Conservation (phyloP, 257 asterid species). For the Salvia hispanica region DNA sequence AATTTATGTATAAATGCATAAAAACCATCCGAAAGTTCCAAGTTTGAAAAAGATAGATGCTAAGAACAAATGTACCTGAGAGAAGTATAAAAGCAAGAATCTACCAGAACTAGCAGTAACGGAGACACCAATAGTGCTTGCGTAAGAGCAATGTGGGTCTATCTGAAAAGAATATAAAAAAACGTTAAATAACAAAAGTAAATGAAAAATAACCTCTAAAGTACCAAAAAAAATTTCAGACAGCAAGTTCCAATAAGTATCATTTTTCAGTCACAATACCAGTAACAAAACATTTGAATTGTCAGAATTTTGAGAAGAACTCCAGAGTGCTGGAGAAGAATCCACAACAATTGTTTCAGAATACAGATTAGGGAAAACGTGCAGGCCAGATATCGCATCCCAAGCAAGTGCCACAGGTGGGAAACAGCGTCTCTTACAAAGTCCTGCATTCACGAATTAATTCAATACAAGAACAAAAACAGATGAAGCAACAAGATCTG, state of each 20-base stretch:
- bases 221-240: conserved; percentile 16
- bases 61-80: conserved; percentile 57
- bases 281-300: conserved; percentile 68
- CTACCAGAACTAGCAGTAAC: conserved; percentile 73
- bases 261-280: conserved; percentile 47
- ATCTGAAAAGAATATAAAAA: conserved; percentile 57
- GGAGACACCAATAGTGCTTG: conserved; percentile 60
- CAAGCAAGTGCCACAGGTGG: conserved; percentile 98
- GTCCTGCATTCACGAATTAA: conserved; percentile 55
- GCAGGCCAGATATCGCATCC: conserved; percentile 93
- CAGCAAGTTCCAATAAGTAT: conserved; percentile 20
- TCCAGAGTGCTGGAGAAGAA: conserved; percentile 90
- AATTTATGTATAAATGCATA: conserved; percentile 1
- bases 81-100: conserved; percentile 79
- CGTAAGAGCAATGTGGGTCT: conserved; percentile 98
- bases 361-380: conserved; percentile 81
- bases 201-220: conserved; percentile 16
- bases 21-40: conserved; percentile 19
- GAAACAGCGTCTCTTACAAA: conserved; percentile 90
- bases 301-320: conserved; percentile 68
- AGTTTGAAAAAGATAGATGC: conserved; percentile 28
- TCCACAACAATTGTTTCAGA: conserved; percentile 85
- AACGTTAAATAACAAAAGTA: conserved; percentile 5
- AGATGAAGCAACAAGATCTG: conserved; percentile 21
- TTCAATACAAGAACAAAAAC: conserved; percentile 34